Evolutionary conservation across 208 protist species (phyloP).

Genomic region (Sergeia podlipaevii): DNA sequence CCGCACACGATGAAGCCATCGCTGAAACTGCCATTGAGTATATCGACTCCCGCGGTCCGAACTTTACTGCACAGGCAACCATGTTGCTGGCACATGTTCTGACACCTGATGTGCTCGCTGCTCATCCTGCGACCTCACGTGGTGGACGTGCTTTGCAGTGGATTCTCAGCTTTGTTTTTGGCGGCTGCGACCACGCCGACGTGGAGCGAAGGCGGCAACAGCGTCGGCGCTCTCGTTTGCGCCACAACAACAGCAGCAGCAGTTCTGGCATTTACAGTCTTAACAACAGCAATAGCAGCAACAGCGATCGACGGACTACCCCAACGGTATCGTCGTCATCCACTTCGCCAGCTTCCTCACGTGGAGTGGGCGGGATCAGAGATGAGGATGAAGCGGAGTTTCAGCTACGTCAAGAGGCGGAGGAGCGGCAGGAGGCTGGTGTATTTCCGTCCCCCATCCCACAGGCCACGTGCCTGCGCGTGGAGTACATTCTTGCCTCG

Average conservation of each 20-base stretch:
- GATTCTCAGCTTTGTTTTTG: slow-evolving; percentile 46
- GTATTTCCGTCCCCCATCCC: neutral
- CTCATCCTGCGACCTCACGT: slow-evolving; percentile 31
- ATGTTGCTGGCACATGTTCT: slow-evolving; percentile 54
- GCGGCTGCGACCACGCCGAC: slow-evolving; percentile 27
- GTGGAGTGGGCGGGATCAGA: neutral
- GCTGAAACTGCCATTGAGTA: slow-evolving; percentile 30
- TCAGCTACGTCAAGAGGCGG: neutral
- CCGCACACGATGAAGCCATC: slow-evolving; percentile 32
- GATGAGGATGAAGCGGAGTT: too few relatives aligned
- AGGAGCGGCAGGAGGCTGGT: slow-evolving; percentile 3
- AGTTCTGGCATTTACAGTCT: too few relatives aligned
- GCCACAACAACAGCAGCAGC: slow-evolving; percentile 3
- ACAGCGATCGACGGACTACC: neutral
- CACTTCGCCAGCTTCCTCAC: neutral
- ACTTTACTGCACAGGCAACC: slow-evolving; percentile 45
- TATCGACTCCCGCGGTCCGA: slow-evolving; percentile 28
- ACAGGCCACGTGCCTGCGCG: slow-evolving; percentile 12
- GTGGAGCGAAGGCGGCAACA: slow-evolving; percentile 25
- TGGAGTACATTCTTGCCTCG: slow-evolving; percentile 48
- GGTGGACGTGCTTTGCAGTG: slow-evolving; percentile 38
- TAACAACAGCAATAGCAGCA: slow-evolving; percentile 12
- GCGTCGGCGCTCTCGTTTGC: slow-evolving; percentile 10
- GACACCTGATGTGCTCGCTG: slow-evolving; percentile 38
- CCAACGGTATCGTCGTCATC: too few relatives aligned